A percentile compares a stretch with the other conserved stretches of the same genome.
Conservation (phyloP, 805 yeast genomes). For the Nakazawaea peltata region DNA sequence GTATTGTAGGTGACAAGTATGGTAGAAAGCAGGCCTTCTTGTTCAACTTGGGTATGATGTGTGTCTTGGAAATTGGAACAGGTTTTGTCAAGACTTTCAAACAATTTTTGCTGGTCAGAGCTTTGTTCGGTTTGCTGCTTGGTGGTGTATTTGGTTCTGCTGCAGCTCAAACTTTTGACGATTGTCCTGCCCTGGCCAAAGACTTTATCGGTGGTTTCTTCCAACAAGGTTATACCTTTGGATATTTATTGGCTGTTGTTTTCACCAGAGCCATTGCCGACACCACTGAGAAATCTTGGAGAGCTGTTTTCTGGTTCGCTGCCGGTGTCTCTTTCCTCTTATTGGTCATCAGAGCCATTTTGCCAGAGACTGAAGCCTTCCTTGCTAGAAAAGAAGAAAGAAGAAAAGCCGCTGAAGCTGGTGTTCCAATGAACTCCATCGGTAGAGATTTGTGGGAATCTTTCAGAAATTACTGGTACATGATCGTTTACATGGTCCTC, state of each 20-base stretch:
- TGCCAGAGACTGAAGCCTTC: conserved; percentile 55
- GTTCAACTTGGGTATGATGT: conserved; percentile 40
- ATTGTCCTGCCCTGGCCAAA: conserved; percentile 50
- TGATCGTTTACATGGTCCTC: conserved; percentile 45
- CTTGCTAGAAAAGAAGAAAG: conserved; percentile 22
- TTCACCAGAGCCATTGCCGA: conserved; percentile 49
- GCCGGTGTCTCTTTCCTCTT: conserved; percentile 56
- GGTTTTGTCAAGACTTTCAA: conserved; percentile 53
- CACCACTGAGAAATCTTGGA: conserved; percentile 34
- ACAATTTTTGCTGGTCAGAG: conserved; percentile 55
- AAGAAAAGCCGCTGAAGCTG: conserved; percentile 21
- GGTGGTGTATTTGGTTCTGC: conserved; percentile 66
- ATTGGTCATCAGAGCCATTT: conserved; percentile 42
- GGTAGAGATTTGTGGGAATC: conserved; percentile 24
- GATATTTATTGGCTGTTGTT: conserved; percentile 57
- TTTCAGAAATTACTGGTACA: conserved; percentile 46
- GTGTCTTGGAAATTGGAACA: conserved; percentile 53
- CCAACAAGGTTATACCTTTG: conserved; percentile 54
- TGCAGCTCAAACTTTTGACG: conserved; percentile 60
- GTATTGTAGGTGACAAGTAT: conserved; percentile 49
- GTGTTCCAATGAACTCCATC: conserved; percentile 23
- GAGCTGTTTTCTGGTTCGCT: conserved; percentile 64
- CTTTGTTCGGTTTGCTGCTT: conserved; percentile 62
- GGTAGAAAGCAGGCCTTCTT: conserved; percentile 68
- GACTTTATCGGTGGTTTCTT: conserved; percentile 56